phyloP scores from a whole-genome alignment of 768 basidiomycete genomes.

The Dentipellis sp. region DNA sequence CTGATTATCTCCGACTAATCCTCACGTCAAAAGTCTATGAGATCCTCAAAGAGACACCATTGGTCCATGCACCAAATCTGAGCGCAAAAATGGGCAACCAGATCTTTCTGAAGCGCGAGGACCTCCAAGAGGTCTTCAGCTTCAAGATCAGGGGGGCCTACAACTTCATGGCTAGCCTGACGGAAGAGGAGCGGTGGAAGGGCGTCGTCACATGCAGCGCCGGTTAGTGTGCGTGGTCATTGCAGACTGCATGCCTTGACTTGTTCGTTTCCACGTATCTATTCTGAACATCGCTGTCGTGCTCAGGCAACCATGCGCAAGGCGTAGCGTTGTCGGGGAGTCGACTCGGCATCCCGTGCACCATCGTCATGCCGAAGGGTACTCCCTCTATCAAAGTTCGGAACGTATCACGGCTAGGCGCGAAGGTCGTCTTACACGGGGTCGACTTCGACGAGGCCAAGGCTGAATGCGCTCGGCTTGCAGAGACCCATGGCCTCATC shows the following conservation, averaged over 20 bases:
- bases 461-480: constrained; percentile 83
- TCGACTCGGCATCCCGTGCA: constrained; percentile 83
- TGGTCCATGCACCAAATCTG: constrained; percentile 79
- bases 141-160: constrained; percentile 99
- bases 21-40: constrained; percentile 89
- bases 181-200: constrained; percentile 88
- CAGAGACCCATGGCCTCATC: constrained; percentile 61
- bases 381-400: constrained; percentile 95
- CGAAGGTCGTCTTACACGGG: constrained; percentile 90
- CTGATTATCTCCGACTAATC: constrained; percentile 85
- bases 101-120: constrained; percentile 95
- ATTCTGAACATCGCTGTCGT: constrained; percentile 1
- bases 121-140: constrained; percentile 94
- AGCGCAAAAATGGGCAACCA: constrained; percentile 85
- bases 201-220: constrained; percentile 98
- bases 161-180: constrained; percentile 92
- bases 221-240: constrained; percentile 63
- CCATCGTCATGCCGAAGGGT: constrained; percentile 96
- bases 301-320: constrained; percentile 92
- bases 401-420: constrained; percentile 90
- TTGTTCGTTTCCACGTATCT: neutral
- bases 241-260: neutral
- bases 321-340: constrained; percentile 94
- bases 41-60: constrained; percentile 80
- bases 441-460: constrained; percentile 95